A percentile compares a stretch with the other conserved stretches of the same genome.
Evolutionary conservation across 306 rosid genomes (phyloP).

Genomic region (Rubus idaeus): DNA sequence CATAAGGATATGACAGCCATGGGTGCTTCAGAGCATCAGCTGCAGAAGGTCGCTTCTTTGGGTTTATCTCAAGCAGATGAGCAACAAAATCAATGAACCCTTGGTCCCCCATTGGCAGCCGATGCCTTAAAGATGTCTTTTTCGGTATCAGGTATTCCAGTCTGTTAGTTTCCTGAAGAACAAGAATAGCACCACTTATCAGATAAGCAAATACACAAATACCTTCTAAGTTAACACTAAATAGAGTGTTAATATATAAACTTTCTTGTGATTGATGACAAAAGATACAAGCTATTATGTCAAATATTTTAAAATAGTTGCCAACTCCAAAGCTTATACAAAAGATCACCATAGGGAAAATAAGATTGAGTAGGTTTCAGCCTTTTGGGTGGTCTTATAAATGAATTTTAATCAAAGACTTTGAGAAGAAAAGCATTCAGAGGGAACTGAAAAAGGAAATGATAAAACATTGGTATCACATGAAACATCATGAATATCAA

Average conservation of each 20-base stretch:
- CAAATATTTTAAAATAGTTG: background rate
- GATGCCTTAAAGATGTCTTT: constrained; percentile 93
- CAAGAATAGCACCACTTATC: constrained; percentile 11
- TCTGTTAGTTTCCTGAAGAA: constrained; percentile 79
- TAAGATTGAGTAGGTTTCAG: background rate
- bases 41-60: constrained; percentile 97
- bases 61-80: constrained; percentile 86
- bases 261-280: background rate
- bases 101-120: constrained; percentile 98
- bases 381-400: background rate
- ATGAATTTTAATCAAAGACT: background rate
- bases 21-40: constrained; percentile 92
- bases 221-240: background rate
- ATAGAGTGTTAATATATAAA: background rate
- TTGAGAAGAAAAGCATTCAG: constrained; percentile 1
- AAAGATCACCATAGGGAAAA: background rate
- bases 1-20: constrained; percentile 95
- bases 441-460: background rate
- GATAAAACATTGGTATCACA: background rate
- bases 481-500: background rate
- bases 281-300: background rate
- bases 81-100: constrained; percentile 91
- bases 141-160: constrained; percentile 91
- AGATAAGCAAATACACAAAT: background rate
- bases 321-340: background rate